Conservation (phyloP, 1,139 yeast species). For the Eremothecium coryli region DNA sequence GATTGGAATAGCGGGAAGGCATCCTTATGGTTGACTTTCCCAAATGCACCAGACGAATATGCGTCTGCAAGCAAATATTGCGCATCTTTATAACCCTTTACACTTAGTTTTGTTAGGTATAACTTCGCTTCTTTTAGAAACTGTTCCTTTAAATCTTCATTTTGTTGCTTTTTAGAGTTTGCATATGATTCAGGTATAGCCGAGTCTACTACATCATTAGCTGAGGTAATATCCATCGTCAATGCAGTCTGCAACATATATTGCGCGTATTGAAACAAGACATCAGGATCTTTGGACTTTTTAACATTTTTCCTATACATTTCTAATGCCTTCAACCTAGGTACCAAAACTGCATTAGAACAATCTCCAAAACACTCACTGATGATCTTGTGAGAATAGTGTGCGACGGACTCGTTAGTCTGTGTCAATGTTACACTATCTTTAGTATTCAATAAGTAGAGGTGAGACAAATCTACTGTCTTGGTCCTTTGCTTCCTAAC, state of each 20-base stretch:
- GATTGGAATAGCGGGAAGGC: constrained; percentile 70
- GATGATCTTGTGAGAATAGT: constrained; percentile 32
- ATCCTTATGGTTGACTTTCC: constrained; percentile 70
- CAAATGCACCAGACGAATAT: constrained; percentile 75
- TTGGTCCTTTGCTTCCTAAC: constrained; percentile 19
- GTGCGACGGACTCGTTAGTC: constrained; percentile 34
- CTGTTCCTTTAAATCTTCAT: constrained; percentile 31
- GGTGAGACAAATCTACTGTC: constrained; percentile 34
- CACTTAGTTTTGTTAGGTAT: constrained; percentile 63
- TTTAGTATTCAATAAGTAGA: constrained; percentile 31
- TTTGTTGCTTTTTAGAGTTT: constrained; percentile 13
- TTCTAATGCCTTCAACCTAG: constrained; percentile 79
- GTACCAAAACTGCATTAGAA: constrained; percentile 40
- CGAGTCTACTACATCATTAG: constrained; percentile 7
- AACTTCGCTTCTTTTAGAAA: constrained; percentile 68
- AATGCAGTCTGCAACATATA: constrained; percentile 82
- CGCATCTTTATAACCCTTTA: constrained; percentile 79
- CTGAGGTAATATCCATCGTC: constrained; percentile 30
- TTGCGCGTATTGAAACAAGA: constrained; percentile 84
- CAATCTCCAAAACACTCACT: constrained; percentile 48
- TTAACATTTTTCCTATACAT: constrained; percentile 80
- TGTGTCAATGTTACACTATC: constrained; percentile 32
- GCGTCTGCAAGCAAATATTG: constrained; percentile 88
- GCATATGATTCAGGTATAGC: constrained; percentile 10
- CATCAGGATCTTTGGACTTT: constrained; percentile 74